Evolutionary conservation across 2,329 filamentous ascomycete genomes (phyloP), one percentile per base, ranked within the genome.

Genomic region (Diaporthe australafricana): DNA sequence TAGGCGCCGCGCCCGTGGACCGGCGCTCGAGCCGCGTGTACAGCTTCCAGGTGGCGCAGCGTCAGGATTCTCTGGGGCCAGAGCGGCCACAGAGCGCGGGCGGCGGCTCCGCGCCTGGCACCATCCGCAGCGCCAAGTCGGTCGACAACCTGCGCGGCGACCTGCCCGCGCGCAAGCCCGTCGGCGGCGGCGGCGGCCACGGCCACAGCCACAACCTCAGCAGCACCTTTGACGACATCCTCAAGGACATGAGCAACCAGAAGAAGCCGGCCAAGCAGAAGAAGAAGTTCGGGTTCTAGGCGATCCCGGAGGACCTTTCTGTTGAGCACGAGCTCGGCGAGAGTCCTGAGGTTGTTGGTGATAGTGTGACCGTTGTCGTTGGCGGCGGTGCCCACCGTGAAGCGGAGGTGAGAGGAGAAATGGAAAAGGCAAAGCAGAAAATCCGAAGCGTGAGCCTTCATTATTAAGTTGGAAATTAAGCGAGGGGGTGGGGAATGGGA

Each of bases 171-270:
- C n/a, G 65, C 47, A 47, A 53, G 62, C 45, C 47, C 76, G 45
- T 70, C 75, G 30, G 73, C 60, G 40, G 76, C 68, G 14, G 57
- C 70, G 20, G 62, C 63, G 45, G 75, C 70, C 11, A 62, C 66
- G 22, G 71, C 16, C 72, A 72, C 53, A 56, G 11, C 22, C 57
- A 62, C 14, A 48, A 47, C 65, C 20, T 35, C 22, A 72, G 68
- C 27, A 79, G 77, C 74, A 80, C 81, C 32, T 83, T 83, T 74
- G 81, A 83, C 56, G 78, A 80, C 68, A 83, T 83, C 25, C 75
- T 83, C 66, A 78, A 80, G 75, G 79, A 77, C 70, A 81, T 83
- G 76, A 78, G 80, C 65, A 70, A 73, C 53, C 75, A 75, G 40
- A 74, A 77, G 74, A 75, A 75, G 70, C 77, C 78, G 72, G 27